Evolutionary conservation across 2,329 filamentous ascomycete genomes (phyloP).

Genomic region (Fusarium aywerte): DNA sequence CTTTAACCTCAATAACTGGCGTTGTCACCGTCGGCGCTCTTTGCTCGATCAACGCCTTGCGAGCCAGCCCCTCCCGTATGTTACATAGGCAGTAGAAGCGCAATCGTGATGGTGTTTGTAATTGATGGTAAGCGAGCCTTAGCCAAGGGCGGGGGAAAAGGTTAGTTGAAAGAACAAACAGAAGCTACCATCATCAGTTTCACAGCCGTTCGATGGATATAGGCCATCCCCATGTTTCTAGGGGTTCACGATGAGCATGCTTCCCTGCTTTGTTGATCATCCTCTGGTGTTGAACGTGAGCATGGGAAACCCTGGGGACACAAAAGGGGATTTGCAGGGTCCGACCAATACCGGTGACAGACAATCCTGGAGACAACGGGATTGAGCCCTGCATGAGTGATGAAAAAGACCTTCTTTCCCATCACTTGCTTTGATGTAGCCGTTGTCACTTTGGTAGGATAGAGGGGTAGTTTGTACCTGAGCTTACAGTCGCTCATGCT

Average conservation of each 20-base stretch:
- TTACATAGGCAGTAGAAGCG: not conserved
- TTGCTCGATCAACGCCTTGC: constrained; percentile 30
- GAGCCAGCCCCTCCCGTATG: constrained; percentile 16
- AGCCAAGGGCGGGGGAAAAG: constrained; percentile 11
- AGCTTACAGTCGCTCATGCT: constrained; percentile 5
- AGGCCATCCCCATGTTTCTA: not conserved
- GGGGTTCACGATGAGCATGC: constrained; percentile 5
- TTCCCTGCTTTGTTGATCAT: not conserved
- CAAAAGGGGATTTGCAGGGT: constrained; percentile 35
- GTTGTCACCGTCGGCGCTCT: constrained; percentile 36
- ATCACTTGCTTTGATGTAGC: constrained; percentile 17
- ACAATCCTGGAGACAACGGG: constrained; percentile 19
- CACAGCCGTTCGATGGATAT: not conserved
- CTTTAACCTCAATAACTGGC: not conserved
- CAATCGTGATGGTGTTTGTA: constrained; percentile 3
- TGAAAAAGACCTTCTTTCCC: constrained; percentile 15
- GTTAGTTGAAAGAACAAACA: not conserved
- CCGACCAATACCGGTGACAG: constrained; percentile 8
- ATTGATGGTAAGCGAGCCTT: constrained; percentile 1
- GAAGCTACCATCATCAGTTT: not conserved
- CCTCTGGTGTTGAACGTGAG: constrained; percentile 7
- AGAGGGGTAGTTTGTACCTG: constrained; percentile 11
- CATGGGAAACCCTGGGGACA: constrained; percentile 14
- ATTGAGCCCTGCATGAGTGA: constrained; percentile 37
- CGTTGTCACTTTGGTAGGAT: not conserved